phyloP scores from a whole-genome alignment of 2,329 filamentous ascomycete genomes.

The Hypoxylon sp. region DNA sequence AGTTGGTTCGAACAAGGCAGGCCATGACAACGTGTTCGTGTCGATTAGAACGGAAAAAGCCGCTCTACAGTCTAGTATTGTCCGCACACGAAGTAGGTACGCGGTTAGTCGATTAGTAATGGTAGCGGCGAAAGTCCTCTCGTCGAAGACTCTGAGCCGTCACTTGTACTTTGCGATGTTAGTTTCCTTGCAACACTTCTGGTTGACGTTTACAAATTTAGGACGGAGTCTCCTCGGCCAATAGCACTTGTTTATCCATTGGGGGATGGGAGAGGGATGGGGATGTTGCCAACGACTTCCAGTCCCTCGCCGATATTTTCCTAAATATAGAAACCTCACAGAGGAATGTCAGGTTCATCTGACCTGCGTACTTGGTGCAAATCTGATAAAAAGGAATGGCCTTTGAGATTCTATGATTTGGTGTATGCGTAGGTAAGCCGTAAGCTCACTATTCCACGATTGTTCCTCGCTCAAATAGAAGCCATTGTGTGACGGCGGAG shows the following conservation, averaged over 20 bases:
- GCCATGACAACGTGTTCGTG: neutral
- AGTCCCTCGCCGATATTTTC: neutral
- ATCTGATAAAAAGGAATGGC: neutral
- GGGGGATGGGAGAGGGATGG: too few species aligned
- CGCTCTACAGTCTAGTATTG: too few species aligned
- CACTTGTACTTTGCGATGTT: neutral
- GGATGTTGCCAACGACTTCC: neutral
- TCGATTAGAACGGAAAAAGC: conserved; percentile 2
- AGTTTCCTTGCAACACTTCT: neutral
- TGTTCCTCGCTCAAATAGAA: conserved; percentile 6
- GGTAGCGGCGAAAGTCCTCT: neutral
- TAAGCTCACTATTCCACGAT: conserved; percentile 1
- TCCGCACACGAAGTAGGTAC: too few species aligned
- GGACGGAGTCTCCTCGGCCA: neutral
- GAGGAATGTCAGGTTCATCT: conserved; percentile 1
- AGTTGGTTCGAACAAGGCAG: neutral
- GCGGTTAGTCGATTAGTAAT: neutral
- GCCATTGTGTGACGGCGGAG: conserved; percentile 2
- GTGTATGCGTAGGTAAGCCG: too few species aligned
- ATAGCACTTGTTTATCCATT: conserved; percentile 14
- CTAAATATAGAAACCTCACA: conserved; percentile 24
- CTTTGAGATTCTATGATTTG: too few species aligned
- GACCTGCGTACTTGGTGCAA: neutral
- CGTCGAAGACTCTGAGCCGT: neutral
- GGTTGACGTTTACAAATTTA: conserved; percentile 9